phyloP scores from a whole-genome alignment of 345 rosid species.

The Gossypium raimondii region DNA sequence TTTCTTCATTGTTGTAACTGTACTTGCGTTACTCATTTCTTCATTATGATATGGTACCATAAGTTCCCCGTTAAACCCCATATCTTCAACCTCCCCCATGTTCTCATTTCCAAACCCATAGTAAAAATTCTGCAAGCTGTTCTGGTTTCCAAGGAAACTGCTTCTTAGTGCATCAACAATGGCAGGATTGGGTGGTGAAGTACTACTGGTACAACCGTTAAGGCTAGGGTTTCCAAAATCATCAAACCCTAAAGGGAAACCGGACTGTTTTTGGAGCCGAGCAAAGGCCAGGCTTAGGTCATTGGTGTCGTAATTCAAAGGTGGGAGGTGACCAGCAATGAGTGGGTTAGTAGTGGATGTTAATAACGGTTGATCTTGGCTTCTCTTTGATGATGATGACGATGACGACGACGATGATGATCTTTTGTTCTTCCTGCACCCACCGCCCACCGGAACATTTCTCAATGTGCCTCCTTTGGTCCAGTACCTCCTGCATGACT shows the following conservation, averaged over 20 bases:
- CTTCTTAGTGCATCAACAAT: constrained; percentile 31
- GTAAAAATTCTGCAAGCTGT: constrained; percentile 34
- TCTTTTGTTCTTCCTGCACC: constrained; percentile 71
- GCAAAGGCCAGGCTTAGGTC: constrained; percentile 80
- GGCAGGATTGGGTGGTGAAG: constrained; percentile 13
- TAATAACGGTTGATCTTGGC: constrained; percentile 35
- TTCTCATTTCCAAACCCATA: constrained; percentile 46
- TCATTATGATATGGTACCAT: constrained; percentile 29
- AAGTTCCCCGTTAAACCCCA: constrained; percentile 29
- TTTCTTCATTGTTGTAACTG: constrained; percentile 59
- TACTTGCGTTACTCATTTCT: constrained; percentile 21
- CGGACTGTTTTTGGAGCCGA: constrained; percentile 50
- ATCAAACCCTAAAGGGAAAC: constrained; percentile 54
- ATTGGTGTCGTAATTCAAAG: constrained; percentile 50
- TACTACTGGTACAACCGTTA: background rate
- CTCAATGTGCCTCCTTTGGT: constrained; percentile 82
- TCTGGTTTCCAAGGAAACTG: constrained; percentile 45
- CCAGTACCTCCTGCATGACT: constrained; percentile 83
- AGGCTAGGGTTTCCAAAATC: constrained; percentile 35
- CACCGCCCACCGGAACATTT: constrained; percentile 83
- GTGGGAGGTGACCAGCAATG: constrained; percentile 31
- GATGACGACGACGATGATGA: constrained; percentile 28
- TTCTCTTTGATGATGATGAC: constrained; percentile 34
- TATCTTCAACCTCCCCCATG: constrained; percentile 21
- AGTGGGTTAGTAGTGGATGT: constrained; percentile 33